Percentiles rank a stretch among this genome's conserved stretches.
Evolutionary conservation across 2,329 filamentous ascomycete genomes (phyloP).

Genomic region (Scortechinia acanthostroma): DNA sequence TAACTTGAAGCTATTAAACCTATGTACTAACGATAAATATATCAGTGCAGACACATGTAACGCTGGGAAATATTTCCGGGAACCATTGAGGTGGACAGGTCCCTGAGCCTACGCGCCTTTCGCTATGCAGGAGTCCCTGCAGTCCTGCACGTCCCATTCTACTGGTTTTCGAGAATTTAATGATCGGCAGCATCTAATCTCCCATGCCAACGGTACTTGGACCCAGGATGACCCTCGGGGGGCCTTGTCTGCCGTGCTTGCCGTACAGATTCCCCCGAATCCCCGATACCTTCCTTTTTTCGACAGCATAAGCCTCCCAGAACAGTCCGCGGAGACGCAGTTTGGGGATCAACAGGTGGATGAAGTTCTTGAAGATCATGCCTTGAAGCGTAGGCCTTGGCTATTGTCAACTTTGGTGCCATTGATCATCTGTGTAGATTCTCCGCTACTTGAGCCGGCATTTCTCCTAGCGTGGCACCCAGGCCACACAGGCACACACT

Average conservation of each 20-base stretch:
- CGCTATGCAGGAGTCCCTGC: too few species aligned
- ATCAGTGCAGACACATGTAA: too few species aligned
- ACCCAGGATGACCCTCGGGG: conserved; percentile 41
- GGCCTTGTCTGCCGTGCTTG: conserved; percentile 36
- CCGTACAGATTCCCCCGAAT: conserved; percentile 55
- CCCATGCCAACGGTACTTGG: conserved; percentile 33
- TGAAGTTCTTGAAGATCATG: conserved; percentile 61
- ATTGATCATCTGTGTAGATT: neutral
- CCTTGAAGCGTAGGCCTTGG: conserved; percentile 57
- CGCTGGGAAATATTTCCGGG: too few species aligned
- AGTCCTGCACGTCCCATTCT: too few species aligned
- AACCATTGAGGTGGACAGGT: too few species aligned
- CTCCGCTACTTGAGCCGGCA: neutral
- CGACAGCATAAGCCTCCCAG: conserved; percentile 42
- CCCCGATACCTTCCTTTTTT: conserved; percentile 46
- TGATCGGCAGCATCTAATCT: conserved; percentile 17
- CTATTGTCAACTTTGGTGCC: neutral
- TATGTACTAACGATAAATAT: too few species aligned
- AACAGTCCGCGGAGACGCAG: conserved; percentile 50
- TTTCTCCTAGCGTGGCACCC: conserved; percentile 11
- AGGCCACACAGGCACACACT: conserved; percentile 2
- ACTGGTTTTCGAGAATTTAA: conserved; percentile 18
- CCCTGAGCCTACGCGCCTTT: too few species aligned
- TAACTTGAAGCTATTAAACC: too few species aligned
- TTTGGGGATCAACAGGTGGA: conserved; percentile 59